These are phyloP conservation scores for Lophiostoma macrostomum DNA, from an alignment of 495 filamentous ascomycete species.

Conservation along the genomic window DNA sequence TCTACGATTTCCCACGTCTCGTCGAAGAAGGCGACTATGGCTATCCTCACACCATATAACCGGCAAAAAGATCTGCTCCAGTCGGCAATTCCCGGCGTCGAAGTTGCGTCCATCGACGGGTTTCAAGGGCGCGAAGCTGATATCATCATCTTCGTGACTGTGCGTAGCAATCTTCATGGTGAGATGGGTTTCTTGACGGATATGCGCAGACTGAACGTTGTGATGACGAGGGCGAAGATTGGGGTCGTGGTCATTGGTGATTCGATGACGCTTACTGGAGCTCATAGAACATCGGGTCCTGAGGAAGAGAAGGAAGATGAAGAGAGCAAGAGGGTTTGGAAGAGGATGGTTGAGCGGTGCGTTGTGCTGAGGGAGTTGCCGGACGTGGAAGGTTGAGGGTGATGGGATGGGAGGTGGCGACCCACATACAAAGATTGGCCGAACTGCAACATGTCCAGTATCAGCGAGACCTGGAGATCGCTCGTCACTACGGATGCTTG, in stretches of 20 bases:
- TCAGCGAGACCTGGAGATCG: no score
- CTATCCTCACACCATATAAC: slow-evolving; percentile 49
- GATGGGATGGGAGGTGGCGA: no score
- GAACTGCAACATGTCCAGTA: no score
- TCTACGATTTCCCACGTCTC: not conserved
- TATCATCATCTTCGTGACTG: slow-evolving; percentile 50
- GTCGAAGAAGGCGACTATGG: slow-evolving; percentile 43
- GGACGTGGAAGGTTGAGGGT: no score
- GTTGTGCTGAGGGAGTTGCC: no score
- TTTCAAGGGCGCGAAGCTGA: slow-evolving; percentile 54
- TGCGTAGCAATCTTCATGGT: slow-evolving; percentile 46
- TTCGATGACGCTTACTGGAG: slow-evolving; percentile 40
- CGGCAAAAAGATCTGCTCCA: slow-evolving; percentile 44
- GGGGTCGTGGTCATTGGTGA: slow-evolving; percentile 50
- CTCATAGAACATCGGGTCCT: no score
- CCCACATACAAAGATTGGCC: no score
- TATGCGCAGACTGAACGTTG: slow-evolving; percentile 51
- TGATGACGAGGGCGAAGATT: slow-evolving; percentile 47
- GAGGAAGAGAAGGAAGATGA: slow-evolving; percentile 16
- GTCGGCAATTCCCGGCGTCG: slow-evolving; percentile 33
- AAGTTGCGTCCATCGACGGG: slow-evolving; percentile 50
- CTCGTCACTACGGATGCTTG: no score
- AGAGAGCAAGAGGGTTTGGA: slow-evolving; percentile 26
- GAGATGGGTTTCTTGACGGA: slow-evolving; percentile 54
- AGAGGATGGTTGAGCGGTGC: slow-evolving; percentile 18